Percentiles rank a stretch among this genome's conserved stretches.
phyloP scores from a whole-genome alignment of 202 grass and related monocot genomes.

The Brachypodium distachyon region DNA sequence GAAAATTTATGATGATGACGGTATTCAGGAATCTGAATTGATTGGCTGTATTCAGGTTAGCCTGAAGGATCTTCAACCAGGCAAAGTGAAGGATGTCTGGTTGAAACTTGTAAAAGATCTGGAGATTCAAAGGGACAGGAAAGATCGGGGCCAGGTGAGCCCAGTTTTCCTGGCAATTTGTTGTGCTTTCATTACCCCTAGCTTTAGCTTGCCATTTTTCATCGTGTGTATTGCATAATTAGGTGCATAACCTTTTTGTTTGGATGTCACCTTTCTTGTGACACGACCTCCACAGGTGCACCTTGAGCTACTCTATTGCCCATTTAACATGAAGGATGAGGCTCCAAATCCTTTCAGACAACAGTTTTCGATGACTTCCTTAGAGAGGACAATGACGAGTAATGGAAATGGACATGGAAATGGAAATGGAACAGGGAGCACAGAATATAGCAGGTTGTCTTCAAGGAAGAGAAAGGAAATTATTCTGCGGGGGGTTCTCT shows the following conservation, averaged over 20 bases:
- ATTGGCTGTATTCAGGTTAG: constrained; percentile 85
- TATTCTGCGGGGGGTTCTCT: constrained; percentile 78
- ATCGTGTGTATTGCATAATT: neutral
- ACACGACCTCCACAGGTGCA: constrained; percentile 54
- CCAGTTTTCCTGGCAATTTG: neutral
- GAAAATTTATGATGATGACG: constrained; percentile 95
- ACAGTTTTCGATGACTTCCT: constrained; percentile 79
- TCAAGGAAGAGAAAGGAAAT: constrained; percentile 77
- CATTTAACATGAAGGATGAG: constrained; percentile 61
- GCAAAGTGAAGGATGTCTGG: constrained; percentile 97
- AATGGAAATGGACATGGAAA: constrained; percentile 48
- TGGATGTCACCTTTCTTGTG: neutral
- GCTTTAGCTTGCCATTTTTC: neutral
- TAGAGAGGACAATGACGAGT: constrained; percentile 68
- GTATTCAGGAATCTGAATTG: constrained; percentile 76
- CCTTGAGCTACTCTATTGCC: constrained; percentile 81
- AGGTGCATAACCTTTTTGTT: neutral
- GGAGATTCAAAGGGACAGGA: constrained; percentile 85
- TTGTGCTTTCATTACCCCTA: neutral
- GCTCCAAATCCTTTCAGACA: constrained; percentile 68
- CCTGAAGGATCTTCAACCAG: constrained; percentile 78
- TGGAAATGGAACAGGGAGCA: constrained; percentile 50
- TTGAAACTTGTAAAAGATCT: constrained; percentile 96
- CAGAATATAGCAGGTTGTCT: constrained; percentile 26
- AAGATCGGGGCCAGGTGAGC: constrained; percentile 84